Conservation (phyloP, 1,139 yeast species). For the Pichia terricola region DNA sequence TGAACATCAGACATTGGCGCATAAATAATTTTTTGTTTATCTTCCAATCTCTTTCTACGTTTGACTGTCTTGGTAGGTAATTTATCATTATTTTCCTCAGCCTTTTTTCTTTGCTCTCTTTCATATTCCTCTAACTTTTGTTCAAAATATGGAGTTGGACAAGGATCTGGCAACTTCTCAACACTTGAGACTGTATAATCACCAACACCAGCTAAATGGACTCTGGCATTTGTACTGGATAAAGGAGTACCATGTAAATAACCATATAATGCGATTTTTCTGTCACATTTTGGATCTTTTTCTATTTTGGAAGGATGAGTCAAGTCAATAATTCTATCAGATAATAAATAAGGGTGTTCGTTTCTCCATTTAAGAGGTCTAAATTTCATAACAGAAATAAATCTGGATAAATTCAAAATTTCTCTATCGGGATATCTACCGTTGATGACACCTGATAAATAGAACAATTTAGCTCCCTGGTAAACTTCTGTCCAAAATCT, state of each 20-base stretch:
- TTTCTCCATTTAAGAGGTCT: constrained; percentile 98
- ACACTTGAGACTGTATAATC: constrained; percentile 68
- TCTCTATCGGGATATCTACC: constrained; percentile 98
- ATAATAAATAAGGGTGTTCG: constrained; percentile 89
- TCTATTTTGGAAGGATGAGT: constrained; percentile 85
- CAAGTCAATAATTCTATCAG: constrained; percentile 89
- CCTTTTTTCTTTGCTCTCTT: constrained; percentile 57
- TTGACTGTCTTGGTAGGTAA: constrained; percentile 38
- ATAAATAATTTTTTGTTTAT: constrained; percentile 84
- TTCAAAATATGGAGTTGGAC: constrained; percentile 92
- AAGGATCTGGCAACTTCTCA: constrained; percentile 94
- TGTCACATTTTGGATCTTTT: constrained; percentile 69
- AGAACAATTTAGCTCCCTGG: constrained; percentile 94
- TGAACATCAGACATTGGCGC: constrained; percentile 99
- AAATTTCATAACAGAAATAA: constrained; percentile 94
- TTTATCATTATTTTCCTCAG: constrained; percentile 47
- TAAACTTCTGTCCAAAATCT: constrained; percentile 99
- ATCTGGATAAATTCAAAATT: constrained; percentile 80
- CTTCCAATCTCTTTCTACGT: constrained; percentile 89
- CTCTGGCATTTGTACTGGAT: constrained; percentile 59
- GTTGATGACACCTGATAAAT: constrained; percentile 89
- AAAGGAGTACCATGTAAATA: constrained; percentile 91
- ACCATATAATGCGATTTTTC: constrained; percentile 89
- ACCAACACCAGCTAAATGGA: constrained; percentile 95
- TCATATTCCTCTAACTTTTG: constrained; percentile 75